Percentiles rank a stretch among this genome's conserved stretches.
Evolutionary conservation across 2,329 filamentous ascomycete species (phyloP).

Genomic region (Neofusicoccum umdonicola): DNA sequence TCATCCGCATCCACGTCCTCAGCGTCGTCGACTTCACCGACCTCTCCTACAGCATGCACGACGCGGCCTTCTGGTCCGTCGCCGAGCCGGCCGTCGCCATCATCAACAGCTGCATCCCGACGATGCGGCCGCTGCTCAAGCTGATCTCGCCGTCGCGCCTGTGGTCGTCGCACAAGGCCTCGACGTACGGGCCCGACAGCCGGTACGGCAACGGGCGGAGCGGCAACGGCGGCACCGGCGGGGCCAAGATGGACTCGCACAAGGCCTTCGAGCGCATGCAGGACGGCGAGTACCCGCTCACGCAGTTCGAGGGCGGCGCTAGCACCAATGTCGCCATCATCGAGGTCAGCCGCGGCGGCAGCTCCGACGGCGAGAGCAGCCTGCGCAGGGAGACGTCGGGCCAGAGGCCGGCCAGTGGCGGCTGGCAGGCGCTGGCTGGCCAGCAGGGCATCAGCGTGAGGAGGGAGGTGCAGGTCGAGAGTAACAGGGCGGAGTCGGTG

Average conservation of each 20-base stretch:
- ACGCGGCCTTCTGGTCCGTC: slow-evolving; percentile 37
- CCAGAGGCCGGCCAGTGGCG: background rate
- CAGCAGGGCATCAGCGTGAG: background rate
- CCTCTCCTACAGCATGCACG: slow-evolving; percentile 35
- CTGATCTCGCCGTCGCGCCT: background rate
- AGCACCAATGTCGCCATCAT: background rate
- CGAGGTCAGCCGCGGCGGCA: background rate
- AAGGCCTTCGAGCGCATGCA: background rate
- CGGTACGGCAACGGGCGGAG: background rate
- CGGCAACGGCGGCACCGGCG: background rate
- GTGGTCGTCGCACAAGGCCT: background rate
- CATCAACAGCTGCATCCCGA: slow-evolving; percentile 41
- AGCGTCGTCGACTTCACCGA: slow-evolving; percentile 34
- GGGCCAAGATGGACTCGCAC: background rate
- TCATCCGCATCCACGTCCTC: slow-evolving; percentile 36
- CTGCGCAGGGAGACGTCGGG: background rate
- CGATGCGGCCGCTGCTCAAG: slow-evolving; percentile 40
- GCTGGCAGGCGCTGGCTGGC: no score
- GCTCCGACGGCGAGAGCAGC: background rate
- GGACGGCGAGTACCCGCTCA: slow-evolving; percentile 1
- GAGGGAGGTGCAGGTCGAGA: background rate
- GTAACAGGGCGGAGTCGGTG: background rate
- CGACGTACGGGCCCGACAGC: background rate
- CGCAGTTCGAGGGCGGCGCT: background rate
- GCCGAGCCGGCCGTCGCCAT: slow-evolving; percentile 42